A percentile compares a stretch with the other conserved stretches of the same genome.
Conservation (phyloP, 305 asterid genomes). For the Fraxinus albicans region DNA sequence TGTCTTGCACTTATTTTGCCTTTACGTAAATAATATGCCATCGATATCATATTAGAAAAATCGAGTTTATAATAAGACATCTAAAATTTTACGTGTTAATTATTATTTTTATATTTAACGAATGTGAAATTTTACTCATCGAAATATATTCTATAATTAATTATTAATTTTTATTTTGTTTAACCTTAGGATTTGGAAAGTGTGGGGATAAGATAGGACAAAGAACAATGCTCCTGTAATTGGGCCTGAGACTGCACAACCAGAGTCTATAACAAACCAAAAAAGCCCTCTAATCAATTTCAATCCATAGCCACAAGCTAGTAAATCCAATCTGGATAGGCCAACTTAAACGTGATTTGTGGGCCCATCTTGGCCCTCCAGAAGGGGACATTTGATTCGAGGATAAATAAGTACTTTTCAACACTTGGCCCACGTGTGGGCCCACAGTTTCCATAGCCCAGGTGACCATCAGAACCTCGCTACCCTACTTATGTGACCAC, state of each 20-base stretch:
- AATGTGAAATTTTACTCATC: background rate
- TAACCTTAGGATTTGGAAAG: background rate
- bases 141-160: too few relatives aligned
- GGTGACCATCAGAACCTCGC: conserved; percentile 21
- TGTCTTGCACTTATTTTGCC: background rate
- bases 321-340: conserved; percentile 14
- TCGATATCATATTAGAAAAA: background rate
- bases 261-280: conserved; percentile 24
- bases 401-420: background rate
- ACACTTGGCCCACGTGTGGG: background rate
- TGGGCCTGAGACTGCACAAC: conserved; percentile 1
- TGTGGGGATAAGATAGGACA: background rate
- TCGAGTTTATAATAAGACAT: background rate
- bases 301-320: background rate
- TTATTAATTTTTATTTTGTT: too few relatives aligned
- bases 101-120: too few relatives aligned
- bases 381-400: conserved; percentile 23
- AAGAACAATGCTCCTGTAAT: background rate
- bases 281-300: background rate
- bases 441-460: conserved; percentile 7
- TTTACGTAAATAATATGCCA: background rate
- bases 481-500: background rate
- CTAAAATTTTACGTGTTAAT: background rate
- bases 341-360: conserved; percentile 21
- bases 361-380: conserved; percentile 19